Evolutionary conservation across 495 filamentous ascomycete genomes (phyloP), one percentile per base, ranked within the genome.

Genomic region (Penicillium lividum): DNA sequence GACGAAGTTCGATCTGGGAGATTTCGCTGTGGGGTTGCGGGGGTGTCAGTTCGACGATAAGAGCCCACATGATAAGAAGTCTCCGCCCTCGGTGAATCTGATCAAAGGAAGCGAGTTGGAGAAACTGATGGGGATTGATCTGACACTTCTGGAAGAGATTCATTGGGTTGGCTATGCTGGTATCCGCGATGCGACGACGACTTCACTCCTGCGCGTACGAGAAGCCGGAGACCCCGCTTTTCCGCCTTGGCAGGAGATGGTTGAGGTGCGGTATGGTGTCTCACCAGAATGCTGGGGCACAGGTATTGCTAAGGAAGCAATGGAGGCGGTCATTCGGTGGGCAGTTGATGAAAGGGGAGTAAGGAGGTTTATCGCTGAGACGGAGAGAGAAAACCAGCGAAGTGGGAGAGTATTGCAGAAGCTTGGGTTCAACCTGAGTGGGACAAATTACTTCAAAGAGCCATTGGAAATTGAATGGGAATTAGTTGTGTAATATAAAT

Each of bases 361-460:
- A 16, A 67, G 42, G 40, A 63, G 68, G 16, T 69, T 71, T 45
- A 67, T 71, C 31, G 66, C 68, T 0, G 68, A 71, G 47, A 71
- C 64, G 0, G 68, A 71, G 36, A 57, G 53, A 38, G 59, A 57
- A 0, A 71, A 71, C 38, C 10, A 8, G 25, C 38, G 60, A 34
- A 71, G 68, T 59, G 68, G 25, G 7, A 54, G 44, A 31, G 13
- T 65, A 6, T 54, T 71, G 59, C 51, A 65, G 40, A 69, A 69
- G 27, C 51, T 69, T 10, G 66, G 66, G 0, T 69, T 71, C 51
- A 51, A 29, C 4, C 13, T 5, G 1, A 67, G 68, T 56, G 59
- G 25, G 0, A 69, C 66, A 18, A n/a, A 71, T 30, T 71, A 69
- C 57, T 71, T 66, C 66, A 69, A 71, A 45, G 64, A 69, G 27